Evolutionary conservation across 192 early-diverging fungal species (phyloP).

Genomic region (Dissophora ornata): DNA sequence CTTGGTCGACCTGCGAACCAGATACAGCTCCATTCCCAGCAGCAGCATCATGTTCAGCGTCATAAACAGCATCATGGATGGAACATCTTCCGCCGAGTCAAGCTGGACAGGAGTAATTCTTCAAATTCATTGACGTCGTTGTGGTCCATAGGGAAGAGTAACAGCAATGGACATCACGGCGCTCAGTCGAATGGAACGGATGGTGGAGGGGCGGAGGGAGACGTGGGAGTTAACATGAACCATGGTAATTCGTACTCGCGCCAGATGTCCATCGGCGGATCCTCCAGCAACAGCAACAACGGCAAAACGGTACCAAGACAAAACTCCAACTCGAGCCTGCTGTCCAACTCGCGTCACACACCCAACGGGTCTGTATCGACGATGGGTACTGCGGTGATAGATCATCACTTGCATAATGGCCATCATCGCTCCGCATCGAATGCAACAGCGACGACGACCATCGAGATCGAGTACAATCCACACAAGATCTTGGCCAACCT

Average conservation of each 20-base stretch:
- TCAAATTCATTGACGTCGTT: constrained; percentile 44
- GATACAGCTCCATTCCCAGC: constrained; percentile 24
- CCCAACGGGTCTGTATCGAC: constrained; percentile 2
- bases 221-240: constrained; percentile 23
- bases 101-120: constrained; percentile 33
- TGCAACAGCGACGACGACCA: not conserved
- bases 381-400: not conserved
- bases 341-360: constrained; percentile 11
- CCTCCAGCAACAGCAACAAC: no score
- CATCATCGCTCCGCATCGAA: constrained; percentile 6
- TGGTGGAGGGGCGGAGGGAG: constrained; percentile 31
- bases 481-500: constrained; percentile 48
- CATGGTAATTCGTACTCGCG: constrained; percentile 37
- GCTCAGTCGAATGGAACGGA: constrained; percentile 39
- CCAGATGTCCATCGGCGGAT: constrained; percentile 2
- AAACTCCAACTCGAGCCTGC: constrained; percentile 25
- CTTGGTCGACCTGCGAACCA: constrained; percentile 48
- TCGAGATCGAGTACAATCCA: constrained; percentile 38
- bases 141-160: constrained; percentile 30
- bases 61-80: constrained; percentile 36
- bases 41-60: constrained; percentile 38
- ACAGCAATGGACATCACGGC: constrained; percentile 2
- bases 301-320: constrained; percentile 9
- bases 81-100: constrained; percentile 45
- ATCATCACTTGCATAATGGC: not conserved